Conservation (phyloP, 768 basidiomycete genomes). For the Boletus fagicola region DNA sequence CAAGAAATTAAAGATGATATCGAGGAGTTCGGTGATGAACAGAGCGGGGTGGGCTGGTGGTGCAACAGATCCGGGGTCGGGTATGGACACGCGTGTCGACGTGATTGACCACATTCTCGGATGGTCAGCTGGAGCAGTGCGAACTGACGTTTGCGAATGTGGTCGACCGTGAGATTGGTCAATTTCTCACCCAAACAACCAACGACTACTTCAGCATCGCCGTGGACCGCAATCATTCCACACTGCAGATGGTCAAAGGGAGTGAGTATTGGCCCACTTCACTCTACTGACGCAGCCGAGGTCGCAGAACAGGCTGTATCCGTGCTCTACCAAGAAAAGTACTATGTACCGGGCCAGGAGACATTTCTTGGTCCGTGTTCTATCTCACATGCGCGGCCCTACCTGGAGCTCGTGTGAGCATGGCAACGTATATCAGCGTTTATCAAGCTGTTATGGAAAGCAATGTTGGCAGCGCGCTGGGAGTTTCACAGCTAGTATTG, state of each 20-base stretch:
- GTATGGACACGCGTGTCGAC: not conserved
- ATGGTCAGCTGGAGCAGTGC: not conserved
- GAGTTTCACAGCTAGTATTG: not conserved
- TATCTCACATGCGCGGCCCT: not conserved
- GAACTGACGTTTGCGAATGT: not conserved
- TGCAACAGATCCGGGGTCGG: not conserved
- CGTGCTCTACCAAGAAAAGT: not conserved
- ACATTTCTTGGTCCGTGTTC: not conserved
- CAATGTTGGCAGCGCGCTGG: not conserved
- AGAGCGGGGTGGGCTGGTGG: conserved; percentile 35
- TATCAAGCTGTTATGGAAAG: not conserved
- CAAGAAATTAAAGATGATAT: conserved; percentile 52
- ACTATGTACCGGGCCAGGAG: not conserved
- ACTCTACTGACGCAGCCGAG: not conserved
- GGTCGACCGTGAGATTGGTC: not conserved
- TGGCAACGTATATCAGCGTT: not conserved
- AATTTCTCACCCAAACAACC: not conserved
- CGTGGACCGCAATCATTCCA: not conserved
- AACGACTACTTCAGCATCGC: not conserved
- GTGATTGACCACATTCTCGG: not conserved
- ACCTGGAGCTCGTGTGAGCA: not conserved
- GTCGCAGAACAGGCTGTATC: not conserved
- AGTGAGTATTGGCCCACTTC: not conserved
- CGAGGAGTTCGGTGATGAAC: conserved; percentile 57
- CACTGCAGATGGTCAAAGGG: not conserved